Conservation (phyloP, 352 stramenopile species). For the Aphanomyces euteiches region DNA sequence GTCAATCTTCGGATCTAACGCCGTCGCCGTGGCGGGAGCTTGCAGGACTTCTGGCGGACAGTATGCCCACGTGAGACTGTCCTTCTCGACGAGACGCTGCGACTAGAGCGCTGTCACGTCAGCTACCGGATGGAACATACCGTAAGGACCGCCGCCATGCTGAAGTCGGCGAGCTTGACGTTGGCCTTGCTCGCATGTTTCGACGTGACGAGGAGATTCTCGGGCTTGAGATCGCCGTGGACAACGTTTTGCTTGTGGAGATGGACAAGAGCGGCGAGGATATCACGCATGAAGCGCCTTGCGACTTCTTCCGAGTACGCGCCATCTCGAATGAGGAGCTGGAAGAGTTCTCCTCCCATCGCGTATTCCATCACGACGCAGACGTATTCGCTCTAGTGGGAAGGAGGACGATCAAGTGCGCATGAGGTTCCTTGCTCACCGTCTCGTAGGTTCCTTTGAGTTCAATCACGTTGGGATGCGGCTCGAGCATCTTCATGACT, state of each 20-base stretch:
- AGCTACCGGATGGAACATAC: constrained; percentile 26
- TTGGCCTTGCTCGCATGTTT: constrained; percentile 54
- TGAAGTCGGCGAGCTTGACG: constrained; percentile 85
- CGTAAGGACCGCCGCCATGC: constrained; percentile 59
- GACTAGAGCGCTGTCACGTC: constrained; percentile 25
- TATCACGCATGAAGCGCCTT: constrained; percentile 44
- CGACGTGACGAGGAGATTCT: constrained; percentile 81
- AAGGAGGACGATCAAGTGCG: background rate
- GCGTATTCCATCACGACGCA: constrained; percentile 62
- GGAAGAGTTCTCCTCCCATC: constrained; percentile 60
- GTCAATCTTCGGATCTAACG: constrained; percentile 56
- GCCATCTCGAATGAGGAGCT: constrained; percentile 60
- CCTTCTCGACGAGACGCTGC: constrained; percentile 40
- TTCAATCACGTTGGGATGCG: constrained; percentile 56
- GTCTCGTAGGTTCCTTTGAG: constrained; percentile 54
- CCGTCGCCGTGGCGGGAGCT: constrained; percentile 32
- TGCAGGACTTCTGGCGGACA: constrained; percentile 48
- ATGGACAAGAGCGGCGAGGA: constrained; percentile 46
- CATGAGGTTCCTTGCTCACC: background rate
- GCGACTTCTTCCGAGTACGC: constrained; percentile 76
- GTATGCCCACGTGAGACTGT: constrained; percentile 50
- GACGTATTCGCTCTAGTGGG: constrained; percentile 34
- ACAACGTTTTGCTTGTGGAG: constrained; percentile 41
- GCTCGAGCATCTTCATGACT: constrained; percentile 45
- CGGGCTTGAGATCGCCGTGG: constrained; percentile 71